These are phyloP conservation scores for Colletotrichum liaoningense DNA, from an alignment of 2,329 filamentous ascomycete species.

Conservation along the genomic window DNA sequence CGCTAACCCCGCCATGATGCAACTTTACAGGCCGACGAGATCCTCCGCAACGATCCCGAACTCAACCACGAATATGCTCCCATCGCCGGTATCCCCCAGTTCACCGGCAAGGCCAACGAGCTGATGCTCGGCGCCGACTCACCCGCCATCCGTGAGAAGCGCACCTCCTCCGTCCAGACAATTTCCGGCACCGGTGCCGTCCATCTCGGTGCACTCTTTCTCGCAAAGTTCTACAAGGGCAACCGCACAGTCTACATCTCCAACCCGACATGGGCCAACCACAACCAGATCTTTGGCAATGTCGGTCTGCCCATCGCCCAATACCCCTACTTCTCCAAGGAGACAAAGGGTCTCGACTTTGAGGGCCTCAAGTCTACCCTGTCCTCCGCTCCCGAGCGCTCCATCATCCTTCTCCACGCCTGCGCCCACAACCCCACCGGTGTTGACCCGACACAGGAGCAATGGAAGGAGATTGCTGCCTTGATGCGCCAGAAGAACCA, in stretches of 20 bases:
- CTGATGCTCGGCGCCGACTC: constrained; percentile 86
- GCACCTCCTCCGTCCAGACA: constrained; percentile 86
- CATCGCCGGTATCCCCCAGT: constrained; percentile 87
- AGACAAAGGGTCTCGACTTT: constrained; percentile 92
- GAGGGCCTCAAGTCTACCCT: constrained; percentile 85
- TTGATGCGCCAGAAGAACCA: constrained; percentile 82
- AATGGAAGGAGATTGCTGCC: constrained; percentile 91
- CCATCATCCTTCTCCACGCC: constrained; percentile 91
- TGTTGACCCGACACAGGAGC: constrained; percentile 91
- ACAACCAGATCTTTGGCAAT: constrained; percentile 98
- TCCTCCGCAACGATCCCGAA: constrained; percentile 87
- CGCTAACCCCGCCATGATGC: constrained; percentile 36
- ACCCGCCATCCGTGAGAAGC: constrained; percentile 85
- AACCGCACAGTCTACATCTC: constrained; percentile 88
- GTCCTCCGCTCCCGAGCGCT: constrained; percentile 77
- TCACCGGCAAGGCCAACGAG: constrained; percentile 91
- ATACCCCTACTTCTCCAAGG: constrained; percentile 94
- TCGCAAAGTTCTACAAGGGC: constrained; percentile 87
- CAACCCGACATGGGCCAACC: constrained; percentile 97
- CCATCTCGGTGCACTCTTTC: constrained; percentile 93
- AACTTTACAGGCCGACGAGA: constrained; percentile 82
- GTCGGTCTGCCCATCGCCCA: constrained; percentile 80
- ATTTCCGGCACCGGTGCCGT: constrained; percentile 97
- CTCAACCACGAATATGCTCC: constrained; percentile 99
- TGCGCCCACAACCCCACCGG: constrained; percentile 99